A percentile compares a stretch with the other conserved stretches of the same genome.
Evolutionary conservation across 2,329 filamentous ascomycete genomes (phyloP).

Genomic region (Aspergillus ochraceus): DNA sequence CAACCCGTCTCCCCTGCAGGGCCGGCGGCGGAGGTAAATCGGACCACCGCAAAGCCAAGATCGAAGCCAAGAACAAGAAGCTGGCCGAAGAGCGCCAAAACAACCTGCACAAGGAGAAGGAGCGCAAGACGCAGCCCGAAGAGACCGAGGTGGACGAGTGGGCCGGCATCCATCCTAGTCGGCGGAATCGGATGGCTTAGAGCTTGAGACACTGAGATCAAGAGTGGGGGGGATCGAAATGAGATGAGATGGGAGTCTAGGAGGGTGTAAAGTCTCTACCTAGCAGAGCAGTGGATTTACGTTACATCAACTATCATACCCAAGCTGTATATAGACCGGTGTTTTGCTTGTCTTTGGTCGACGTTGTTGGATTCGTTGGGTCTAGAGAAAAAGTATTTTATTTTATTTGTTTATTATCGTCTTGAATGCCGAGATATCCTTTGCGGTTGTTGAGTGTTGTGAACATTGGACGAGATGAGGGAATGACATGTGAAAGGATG

Average conservation of each 20-base stretch:
- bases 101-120: slow-evolving; percentile 47
- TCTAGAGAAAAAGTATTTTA: slow-evolving; percentile 1
- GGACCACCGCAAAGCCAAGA: slow-evolving; percentile 69
- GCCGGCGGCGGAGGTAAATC: slow-evolving; percentile 83
- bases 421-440: slow-evolving; percentile 18
- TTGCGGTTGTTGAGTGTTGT: slow-evolving; percentile 16
- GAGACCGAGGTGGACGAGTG: slow-evolving; percentile 25
- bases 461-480: slow-evolving; percentile 7
- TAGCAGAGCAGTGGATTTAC: too few species aligned
- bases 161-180: slow-evolving; percentile 46
- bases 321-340: too few species aligned
- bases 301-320: too few species aligned
- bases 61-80: slow-evolving; percentile 82
- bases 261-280: too few species aligned
- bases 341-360: too few species aligned
- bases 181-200: slow-evolving; percentile 37
- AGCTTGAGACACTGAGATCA: too few species aligned
- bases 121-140: slow-evolving; percentile 26
- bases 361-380: not conserved
- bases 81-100: slow-evolving; percentile 68
- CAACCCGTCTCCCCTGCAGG: slow-evolving; percentile 41
- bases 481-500: not conserved
- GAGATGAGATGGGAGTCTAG: too few species aligned
- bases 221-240: too few species aligned
- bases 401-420: not conserved